Base-by-base conservation (phyloP, 2,329 filamentous ascomycete species). In the Penicillium fuscoglaucum region DNA sequence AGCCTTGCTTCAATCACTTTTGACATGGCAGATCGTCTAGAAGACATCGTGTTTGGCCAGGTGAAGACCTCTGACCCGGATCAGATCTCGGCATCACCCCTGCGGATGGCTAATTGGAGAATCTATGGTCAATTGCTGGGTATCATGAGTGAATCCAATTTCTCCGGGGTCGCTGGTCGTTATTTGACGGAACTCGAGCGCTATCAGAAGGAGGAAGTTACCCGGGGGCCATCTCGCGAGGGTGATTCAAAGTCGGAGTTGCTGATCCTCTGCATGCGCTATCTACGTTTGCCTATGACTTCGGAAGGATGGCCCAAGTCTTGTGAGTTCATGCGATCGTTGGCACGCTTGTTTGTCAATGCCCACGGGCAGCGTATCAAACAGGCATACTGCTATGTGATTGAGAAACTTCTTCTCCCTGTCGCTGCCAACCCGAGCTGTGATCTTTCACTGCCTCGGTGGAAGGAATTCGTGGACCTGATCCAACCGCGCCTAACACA, bases 21-120 rank as follows among this genome's bases (percentile, higher is more conserved):
- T 1, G 93, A 97, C 66, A 96, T 97, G 86, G 93, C 96, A 60
- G 91, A 95, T 61, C 93, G 96, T 66, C 82, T 99, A 5, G 93
- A 98, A 72, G 91, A 88, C 62, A 96, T 99, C 60, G 96, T 99
- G 55, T 99, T 98, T 73, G 89, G 89, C n/a, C 95, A 98, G 73
- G 82, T 99, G 10, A 96, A 93, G 70, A 90, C 89, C 46, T 89
- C 92, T 8, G 93, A 98, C 60, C 87, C 90, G 0, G 91, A 96
- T 8, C 87, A 93, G 68, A 81, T 88, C 9, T 70, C 76, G 12
- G 72, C 72, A 3, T 96, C 92, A 0, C 87, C 90, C 0, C 80
- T 98, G 26, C 91, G 92, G 64, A 87, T 95, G 76, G 90, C 95
- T 15, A 99, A 99, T 69, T 99, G 93, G 93, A 90, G 91, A 59